These are phyloP conservation scores for Xylariaceae sp. DNA, from an alignment of 2,329 filamentous ascomycete species.

Conservation along the genomic window DNA sequence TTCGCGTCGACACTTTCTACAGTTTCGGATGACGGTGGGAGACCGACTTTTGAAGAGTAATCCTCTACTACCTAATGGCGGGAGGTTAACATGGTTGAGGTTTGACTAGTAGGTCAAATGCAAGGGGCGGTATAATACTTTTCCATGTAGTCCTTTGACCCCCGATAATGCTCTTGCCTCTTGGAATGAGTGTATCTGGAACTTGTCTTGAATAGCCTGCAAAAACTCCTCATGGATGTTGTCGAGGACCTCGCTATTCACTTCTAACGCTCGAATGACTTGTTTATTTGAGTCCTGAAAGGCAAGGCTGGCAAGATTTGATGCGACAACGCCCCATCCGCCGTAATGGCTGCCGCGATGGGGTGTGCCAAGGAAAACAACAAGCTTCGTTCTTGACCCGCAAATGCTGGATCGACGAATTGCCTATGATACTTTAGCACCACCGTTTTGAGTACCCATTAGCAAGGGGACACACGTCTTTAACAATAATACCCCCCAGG, in stretches of 20 bases:
- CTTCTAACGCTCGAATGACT: slow-evolving; percentile 40
- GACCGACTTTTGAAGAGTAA: slow-evolving; percentile 48
- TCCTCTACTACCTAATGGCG: slow-evolving; percentile 44
- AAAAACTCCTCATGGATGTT: slow-evolving; percentile 46
- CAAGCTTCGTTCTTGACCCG: slow-evolving; percentile 38
- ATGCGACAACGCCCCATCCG: slow-evolving; percentile 43
- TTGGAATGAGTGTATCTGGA: slow-evolving; percentile 49
- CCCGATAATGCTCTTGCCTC: slow-evolving; percentile 43
- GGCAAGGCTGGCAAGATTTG: slow-evolving; percentile 42
- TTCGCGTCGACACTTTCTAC: slow-evolving; percentile 48
- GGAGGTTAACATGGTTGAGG: background rate
- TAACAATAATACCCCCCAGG: slow-evolving; percentile 47
- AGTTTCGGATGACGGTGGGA: slow-evolving; percentile 41
- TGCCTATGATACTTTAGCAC: slow-evolving; percentile 33
- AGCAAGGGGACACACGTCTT: slow-evolving; percentile 38
- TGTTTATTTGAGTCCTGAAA: slow-evolving; percentile 44
- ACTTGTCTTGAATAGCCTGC: slow-evolving; percentile 24
- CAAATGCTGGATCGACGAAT: slow-evolving; percentile 39
- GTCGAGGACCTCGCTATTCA: slow-evolving; percentile 45
- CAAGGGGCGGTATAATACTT: slow-evolving; percentile 33
- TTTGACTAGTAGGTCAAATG: background rate
- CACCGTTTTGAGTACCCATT: too few relatives aligned
- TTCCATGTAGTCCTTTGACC: slow-evolving; percentile 42
- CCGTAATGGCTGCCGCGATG: slow-evolving; percentile 44
- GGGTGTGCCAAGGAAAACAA: slow-evolving; percentile 49